Conservation (phyloP, 306 rosid species). For the Vicia faba region DNA sequence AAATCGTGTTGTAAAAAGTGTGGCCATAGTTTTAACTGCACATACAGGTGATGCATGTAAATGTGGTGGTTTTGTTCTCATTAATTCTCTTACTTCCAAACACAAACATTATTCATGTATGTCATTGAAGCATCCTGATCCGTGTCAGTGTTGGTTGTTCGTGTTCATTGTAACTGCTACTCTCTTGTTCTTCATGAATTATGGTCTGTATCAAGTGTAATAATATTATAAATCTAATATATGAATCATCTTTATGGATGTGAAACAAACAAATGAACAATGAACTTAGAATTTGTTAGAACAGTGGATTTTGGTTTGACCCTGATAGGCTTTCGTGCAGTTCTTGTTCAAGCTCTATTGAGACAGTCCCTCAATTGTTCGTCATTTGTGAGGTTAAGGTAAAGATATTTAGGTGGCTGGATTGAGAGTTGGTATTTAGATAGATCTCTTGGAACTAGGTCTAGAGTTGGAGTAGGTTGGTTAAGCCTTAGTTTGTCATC, state of each 20-base stretch:
- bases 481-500: too few species aligned
- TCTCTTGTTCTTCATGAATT: constrained; percentile 24
- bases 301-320: too few species aligned
- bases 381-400: too few species aligned
- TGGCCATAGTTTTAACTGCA: constrained; percentile 35
- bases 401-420: too few species aligned
- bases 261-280: too few species aligned
- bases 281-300: too few species aligned
- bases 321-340: too few species aligned
- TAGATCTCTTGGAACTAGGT: too few species aligned
- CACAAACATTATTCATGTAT: not conserved
- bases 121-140: not conserved
- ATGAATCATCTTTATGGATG: not conserved
- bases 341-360: too few species aligned
- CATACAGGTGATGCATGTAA: constrained; percentile 40
- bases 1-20: constrained; percentile 43
- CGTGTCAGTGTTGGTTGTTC: not conserved
- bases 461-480: too few species aligned
- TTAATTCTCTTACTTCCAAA: constrained; percentile 19
- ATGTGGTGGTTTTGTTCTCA: constrained; percentile 36
- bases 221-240: constrained; percentile 10
- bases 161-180: not conserved
- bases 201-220: constrained; percentile 35
- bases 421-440: too few species aligned
- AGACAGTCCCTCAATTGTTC: too few species aligned